A percentile compares a stretch with the other conserved stretches of the same genome.
These are phyloP conservation scores for Anisogramma anomala DNA, from an alignment of 2,329 filamentous ascomycete genomes.

Conservation along the genomic window DNA sequence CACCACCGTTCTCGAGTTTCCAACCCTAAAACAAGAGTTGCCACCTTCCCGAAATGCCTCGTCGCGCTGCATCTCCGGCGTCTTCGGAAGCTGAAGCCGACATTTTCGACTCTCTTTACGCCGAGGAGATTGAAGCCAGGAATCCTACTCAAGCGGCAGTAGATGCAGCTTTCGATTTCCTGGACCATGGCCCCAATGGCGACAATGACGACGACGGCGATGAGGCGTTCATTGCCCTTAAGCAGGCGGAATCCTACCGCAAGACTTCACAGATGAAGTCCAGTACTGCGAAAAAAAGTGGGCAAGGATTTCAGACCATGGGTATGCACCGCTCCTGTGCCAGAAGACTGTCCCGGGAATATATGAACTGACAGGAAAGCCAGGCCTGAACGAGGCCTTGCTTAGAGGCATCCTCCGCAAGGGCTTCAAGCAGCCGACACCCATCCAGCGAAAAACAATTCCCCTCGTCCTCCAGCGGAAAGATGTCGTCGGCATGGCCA, in stretches of 20 bases:
- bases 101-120: slow-evolving; percentile 68
- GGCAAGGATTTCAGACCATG: slow-evolving; percentile 90
- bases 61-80: slow-evolving; percentile 66
- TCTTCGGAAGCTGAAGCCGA: slow-evolving; percentile 85
- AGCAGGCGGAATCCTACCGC: slow-evolving; percentile 77
- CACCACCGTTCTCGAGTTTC: no score
- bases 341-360: background rate
- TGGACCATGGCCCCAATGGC: slow-evolving; percentile 39
- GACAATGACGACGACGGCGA: slow-evolving; percentile 53
- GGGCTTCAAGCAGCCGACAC: slow-evolving; percentile 90
- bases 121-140: slow-evolving; percentile 37
- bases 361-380: slow-evolving; percentile 6
- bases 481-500: slow-evolving; percentile 97
- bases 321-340: slow-evolving; percentile 32
- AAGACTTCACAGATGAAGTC: slow-evolving; percentile 75
- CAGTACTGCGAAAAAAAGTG: slow-evolving; percentile 82
- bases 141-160: slow-evolving; percentile 25
- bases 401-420: slow-evolving; percentile 87
- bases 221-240: slow-evolving; percentile 80
- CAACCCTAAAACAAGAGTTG: background rate
- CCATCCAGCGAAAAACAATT: slow-evolving; percentile 94
- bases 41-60: slow-evolving; percentile 46
- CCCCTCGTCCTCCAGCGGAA: slow-evolving; percentile 79
- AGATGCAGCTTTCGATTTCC: slow-evolving; percentile 31
- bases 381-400: slow-evolving; percentile 66